A percentile compares a stretch with the other conserved stretches of the same genome.
phyloP scores from a whole-genome alignment of 2,329 filamentous ascomycete species.

The Diaporthe eres region DNA sequence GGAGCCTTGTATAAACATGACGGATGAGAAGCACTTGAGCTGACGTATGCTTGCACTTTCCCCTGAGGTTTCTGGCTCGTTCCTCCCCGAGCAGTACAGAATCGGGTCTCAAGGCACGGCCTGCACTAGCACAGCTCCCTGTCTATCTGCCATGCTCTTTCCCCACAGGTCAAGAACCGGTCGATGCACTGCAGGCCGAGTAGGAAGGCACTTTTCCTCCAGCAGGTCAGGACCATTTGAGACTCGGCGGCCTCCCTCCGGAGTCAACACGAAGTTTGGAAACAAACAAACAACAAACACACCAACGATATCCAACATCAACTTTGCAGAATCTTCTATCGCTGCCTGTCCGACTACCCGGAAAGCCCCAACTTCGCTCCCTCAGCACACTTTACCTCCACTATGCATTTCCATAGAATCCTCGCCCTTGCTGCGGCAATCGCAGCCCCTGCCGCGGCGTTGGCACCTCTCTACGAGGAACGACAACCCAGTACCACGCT shows the following conservation, averaged over 20 bases:
- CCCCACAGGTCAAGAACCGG: background rate
- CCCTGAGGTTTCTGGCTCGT: background rate
- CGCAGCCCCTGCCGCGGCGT: slow-evolving; percentile 49
- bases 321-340: background rate
- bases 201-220: background rate
- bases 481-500: slow-evolving; percentile 51
- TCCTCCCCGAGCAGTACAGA: background rate
- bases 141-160: background rate
- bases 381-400: slow-evolving; percentile 41
- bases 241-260: background rate
- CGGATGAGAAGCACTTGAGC: background rate
- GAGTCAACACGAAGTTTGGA: background rate
- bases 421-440: slow-evolving; percentile 55
- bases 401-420: slow-evolving; percentile 55
- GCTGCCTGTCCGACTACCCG: background rate
- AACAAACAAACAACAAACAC: background rate
- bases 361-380: background rate
- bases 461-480: slow-evolving; percentile 53
- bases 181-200: background rate
- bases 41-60: background rate
- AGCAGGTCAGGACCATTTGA: background rate
- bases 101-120: background rate
- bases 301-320: background rate
- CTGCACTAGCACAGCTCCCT: background rate
- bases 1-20: background rate